A percentile compares a stretch with the other conserved stretches of the same genome.
Conservation (phyloP, 2,329 filamentous ascomycete species). For the Aureobasidium sp. region DNA sequence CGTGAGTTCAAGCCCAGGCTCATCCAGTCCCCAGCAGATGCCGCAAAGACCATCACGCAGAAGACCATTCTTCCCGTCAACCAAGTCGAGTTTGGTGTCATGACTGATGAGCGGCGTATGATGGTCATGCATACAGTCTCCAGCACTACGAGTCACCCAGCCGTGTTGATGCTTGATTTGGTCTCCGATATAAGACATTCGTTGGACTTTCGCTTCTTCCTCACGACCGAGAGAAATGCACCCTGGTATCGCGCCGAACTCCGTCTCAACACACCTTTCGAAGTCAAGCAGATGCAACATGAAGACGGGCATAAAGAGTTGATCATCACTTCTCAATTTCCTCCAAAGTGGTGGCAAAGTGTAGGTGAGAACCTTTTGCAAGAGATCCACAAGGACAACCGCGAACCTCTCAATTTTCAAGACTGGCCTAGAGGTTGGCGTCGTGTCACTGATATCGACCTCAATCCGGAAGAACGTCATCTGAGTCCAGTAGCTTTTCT, state of each 20-base stretch:
- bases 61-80: conserved; percentile 26
- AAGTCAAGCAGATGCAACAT: conserved; percentile 4
- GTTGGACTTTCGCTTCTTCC: conserved; percentile 23
- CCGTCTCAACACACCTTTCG: conserved; percentile 4
- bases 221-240: background rate
- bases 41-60: conserved; percentile 21
- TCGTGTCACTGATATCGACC: conserved; percentile 70
- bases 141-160: background rate
- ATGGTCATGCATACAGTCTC: conserved; percentile 61
- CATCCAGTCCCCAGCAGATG: conserved; percentile 8
- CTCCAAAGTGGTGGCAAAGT: conserved; percentile 41
- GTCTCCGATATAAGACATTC: conserved; percentile 8
- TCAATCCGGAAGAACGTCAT: conserved; percentile 31
- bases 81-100: conserved; percentile 68
- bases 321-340: conserved; percentile 38
- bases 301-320: conserved; percentile 24
- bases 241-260: conserved; percentile 12
- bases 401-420: conserved; percentile 55
- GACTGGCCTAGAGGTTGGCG: conserved; percentile 63
- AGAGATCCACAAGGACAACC: conserved; percentile 40
- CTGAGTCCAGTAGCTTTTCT: conserved; percentile 17
- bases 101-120: conserved; percentile 61
- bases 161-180: conserved; percentile 19
- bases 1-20: background rate
- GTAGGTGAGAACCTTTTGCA: conserved; percentile 41